Conservation (phyloP, 768 basidiomycete genomes). For the Calocybe indica region DNA sequence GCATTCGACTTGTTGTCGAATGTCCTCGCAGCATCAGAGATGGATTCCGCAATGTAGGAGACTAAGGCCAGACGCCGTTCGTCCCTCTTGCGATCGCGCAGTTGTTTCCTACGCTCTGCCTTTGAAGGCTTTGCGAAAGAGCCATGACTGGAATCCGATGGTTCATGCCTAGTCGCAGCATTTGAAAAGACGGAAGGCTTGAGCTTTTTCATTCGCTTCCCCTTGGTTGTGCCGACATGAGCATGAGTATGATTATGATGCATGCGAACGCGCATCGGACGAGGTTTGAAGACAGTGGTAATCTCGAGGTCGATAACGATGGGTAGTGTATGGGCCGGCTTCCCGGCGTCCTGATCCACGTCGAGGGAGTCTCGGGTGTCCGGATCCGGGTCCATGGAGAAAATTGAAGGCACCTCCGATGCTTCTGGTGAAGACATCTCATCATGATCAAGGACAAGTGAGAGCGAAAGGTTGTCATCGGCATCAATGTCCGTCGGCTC, state of each 20-base stretch:
- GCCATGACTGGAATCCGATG: neutral
- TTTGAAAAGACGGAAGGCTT: slow-evolving; percentile 18
- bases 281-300: slow-evolving; percentile 66
- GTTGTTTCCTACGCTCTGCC: slow-evolving; percentile 32
- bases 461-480: slow-evolving; percentile 22
- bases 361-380: slow-evolving; percentile 24
- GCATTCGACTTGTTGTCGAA: neutral
- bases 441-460: slow-evolving; percentile 20
- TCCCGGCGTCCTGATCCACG: neutral
- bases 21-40: neutral
- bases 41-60: slow-evolving; percentile 12
- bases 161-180: slow-evolving; percentile 8
- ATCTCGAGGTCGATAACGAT: slow-evolving; percentile 61
- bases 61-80: slow-evolving; percentile 34
- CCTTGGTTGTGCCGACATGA: slow-evolving; percentile 24
- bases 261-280: slow-evolving; percentile 45
- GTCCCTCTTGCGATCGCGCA: slow-evolving; percentile 47
- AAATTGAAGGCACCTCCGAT: slow-evolving; percentile 19
- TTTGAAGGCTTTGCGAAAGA: slow-evolving; percentile 14
- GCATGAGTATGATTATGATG: slow-evolving; percentile 21
- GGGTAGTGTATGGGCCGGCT: slow-evolving; percentile 6
- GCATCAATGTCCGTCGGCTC: slow-evolving; percentile 25
- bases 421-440: no score
- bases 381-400: slow-evolving; percentile 44
- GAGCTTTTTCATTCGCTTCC: slow-evolving; percentile 32